Base-by-base conservation (phyloP, 257 asterid genomes). In the Primulina eburnea region DNA sequence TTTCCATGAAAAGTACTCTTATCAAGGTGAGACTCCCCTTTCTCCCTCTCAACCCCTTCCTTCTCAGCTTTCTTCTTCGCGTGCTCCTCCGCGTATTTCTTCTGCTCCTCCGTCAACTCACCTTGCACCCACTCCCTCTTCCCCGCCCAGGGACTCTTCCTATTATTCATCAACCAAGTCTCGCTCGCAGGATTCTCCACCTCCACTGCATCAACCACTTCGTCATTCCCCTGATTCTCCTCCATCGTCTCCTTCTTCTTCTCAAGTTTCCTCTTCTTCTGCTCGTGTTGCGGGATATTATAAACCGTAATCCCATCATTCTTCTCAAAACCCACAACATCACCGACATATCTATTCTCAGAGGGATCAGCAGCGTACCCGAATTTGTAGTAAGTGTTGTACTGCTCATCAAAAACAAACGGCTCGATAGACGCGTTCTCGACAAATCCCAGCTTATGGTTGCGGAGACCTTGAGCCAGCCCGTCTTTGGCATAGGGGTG, bases 341-440 rank as follows among this genome's bases (percentile, higher is more conserved):
- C 96, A 10, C 99, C 99, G 3, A 94, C 91, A 63, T 76, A 90
- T 50, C 70, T 76, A 64, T 81, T 91, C 77, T 81, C 83, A 1
- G 97, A 82, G 8, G 99, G 99, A 75, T 94, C 99, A 18, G 97
- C 92, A 2, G 99, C 99, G 73, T 94, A 94, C 9, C 99, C 99
- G 21, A 85, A 85, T 71, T 87, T 94, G 60, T 90, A 86, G 66
- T 86, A 94, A 53, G 99, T 94, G 62, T 94, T 94, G 64, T 94
- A 94, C 90, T 94, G 99, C 65, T 94, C 99, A 20, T 94, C 99
- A 34, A 94, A 94, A 12, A 89, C 96, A 55, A 94, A 94, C 5
- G 97, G 80, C 68, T 79, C 96, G 6, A 91, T 86, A 3, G 86
- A 67, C 1, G 99, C 97, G 61, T 94, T 71, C 29, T 94, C 99